phyloP scores from a whole-genome alignment of 306 rosid species.

The Sophora flavescens region DNA sequence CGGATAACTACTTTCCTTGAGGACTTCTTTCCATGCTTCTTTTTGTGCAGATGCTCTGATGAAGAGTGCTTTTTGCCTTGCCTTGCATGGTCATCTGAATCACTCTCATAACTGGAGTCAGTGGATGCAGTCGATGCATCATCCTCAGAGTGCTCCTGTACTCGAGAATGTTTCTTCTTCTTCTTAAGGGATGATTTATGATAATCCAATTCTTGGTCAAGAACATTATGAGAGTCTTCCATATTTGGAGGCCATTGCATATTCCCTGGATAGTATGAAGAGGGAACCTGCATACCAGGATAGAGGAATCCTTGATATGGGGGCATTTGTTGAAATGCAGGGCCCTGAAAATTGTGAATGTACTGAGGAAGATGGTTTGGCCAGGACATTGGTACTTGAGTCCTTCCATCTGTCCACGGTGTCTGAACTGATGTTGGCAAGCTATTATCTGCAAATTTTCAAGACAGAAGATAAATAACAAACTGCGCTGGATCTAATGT shows the following conservation, averaged over 20 bases:
- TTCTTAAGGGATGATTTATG: slow-evolving; percentile 65
- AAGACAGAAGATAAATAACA: slow-evolving; percentile 12
- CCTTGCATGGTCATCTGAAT: slow-evolving; percentile 60
- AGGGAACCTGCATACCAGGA: slow-evolving; percentile 87
- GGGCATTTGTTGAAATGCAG: slow-evolving; percentile 72
- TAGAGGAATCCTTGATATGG: slow-evolving; percentile 85
- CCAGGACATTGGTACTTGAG: slow-evolving; percentile 78
- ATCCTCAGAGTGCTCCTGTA: slow-evolving; percentile 62
- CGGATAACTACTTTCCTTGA: slow-evolving; percentile 94
- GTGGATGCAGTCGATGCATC: slow-evolving; percentile 59
- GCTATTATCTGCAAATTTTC: slow-evolving; percentile 63
- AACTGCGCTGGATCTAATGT: neutral
- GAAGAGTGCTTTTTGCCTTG: slow-evolving; percentile 61
- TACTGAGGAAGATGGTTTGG: slow-evolving; percentile 78
- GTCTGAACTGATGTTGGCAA: slow-evolving; percentile 59
- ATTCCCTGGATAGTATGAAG: slow-evolving; percentile 83
- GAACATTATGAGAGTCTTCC: slow-evolving; percentile 63
- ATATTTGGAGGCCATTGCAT: slow-evolving; percentile 86
- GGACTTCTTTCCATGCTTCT: slow-evolving; percentile 76
- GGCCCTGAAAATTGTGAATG: slow-evolving; percentile 90
- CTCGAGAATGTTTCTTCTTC: slow-evolving; percentile 71
- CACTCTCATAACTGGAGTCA: slow-evolving; percentile 75
- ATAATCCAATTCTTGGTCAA: slow-evolving; percentile 61
- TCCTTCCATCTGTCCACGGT: slow-evolving; percentile 67
- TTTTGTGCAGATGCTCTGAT: slow-evolving; percentile 51